These are phyloP conservation scores for Leccinum longicurvipes DNA, from an alignment of 768 basidiomycete species.

Conservation along the genomic window DNA sequence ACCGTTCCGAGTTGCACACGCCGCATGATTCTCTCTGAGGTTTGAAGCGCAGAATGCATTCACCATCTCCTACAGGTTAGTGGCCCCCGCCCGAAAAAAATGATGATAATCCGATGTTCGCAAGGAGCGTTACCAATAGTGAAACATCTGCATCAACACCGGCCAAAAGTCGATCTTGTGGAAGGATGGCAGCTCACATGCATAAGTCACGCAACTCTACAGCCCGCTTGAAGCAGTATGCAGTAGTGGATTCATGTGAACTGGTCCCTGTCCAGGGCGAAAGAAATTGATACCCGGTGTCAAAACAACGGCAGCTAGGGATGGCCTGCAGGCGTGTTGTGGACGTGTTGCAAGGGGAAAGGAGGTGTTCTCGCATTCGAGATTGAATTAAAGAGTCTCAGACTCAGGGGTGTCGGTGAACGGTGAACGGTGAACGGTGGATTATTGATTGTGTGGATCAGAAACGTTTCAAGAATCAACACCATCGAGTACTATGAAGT, in stretches of 20 bases:
- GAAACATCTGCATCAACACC: slow-evolving; percentile 1
- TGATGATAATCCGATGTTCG: not conserved
- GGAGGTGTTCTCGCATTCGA: slow-evolving; percentile 19
- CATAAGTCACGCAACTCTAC: slow-evolving; percentile 1
- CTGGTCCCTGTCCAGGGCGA: slow-evolving; percentile 1
- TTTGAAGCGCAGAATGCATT: not conserved
- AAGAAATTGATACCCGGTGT: slow-evolving; percentile 6
- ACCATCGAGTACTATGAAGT: slow-evolving; percentile 4
- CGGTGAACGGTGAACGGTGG: too few species aligned
- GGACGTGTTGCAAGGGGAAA: slow-evolving; percentile 17
- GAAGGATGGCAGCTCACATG: slow-evolving; percentile 2
- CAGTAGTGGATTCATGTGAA: not conserved
- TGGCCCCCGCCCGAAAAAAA: not conserved
- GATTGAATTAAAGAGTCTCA: slow-evolving; percentile 23
- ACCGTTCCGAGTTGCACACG: not conserved
- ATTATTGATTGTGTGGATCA: slow-evolving; percentile 21
- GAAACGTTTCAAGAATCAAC: slow-evolving; percentile 26
- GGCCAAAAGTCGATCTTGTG: slow-evolving; percentile 2
- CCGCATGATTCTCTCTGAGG: not conserved
- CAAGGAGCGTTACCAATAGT: not conserved
- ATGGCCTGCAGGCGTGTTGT: slow-evolving; percentile 9
- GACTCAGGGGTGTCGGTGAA: slow-evolving; percentile 18
- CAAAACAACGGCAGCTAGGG: slow-evolving; percentile 6
- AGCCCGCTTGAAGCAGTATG: slow-evolving; percentile 9
- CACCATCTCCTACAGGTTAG: too few species aligned